Evolutionary conservation across 176 grass and related monocot genomes (phyloP).

Genomic region (Areca catechu): DNA sequence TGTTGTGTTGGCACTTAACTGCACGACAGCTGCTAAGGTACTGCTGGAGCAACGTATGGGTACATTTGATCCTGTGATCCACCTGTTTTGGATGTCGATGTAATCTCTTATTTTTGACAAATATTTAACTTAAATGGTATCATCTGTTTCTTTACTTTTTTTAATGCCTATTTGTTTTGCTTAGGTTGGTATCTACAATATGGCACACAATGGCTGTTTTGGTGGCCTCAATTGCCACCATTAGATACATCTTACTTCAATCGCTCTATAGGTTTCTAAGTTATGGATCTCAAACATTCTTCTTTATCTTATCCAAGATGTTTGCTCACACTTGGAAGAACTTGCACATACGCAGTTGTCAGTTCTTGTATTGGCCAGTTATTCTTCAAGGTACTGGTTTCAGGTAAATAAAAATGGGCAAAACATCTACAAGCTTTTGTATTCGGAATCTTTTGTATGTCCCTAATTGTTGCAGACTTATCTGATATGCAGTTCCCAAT

Average conservation of each 20-base stretch:
- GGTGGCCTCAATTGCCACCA: slow-evolving; percentile 58
- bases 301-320: slow-evolving; percentile 48
- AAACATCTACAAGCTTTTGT: not conserved
- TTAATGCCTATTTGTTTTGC: slow-evolving; percentile 31
- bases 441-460: not conserved
- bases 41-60: slow-evolving; percentile 26
- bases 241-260: slow-evolving; percentile 67
- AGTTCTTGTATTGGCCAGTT: slow-evolving; percentile 94
- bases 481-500: slow-evolving; percentile 35
- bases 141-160: slow-evolving; percentile 24
- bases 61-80: slow-evolving; percentile 16
- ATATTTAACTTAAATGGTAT: not conserved
- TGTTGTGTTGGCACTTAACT: slow-evolving; percentile 80
- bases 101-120: slow-evolving; percentile 28
- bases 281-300: slow-evolving; percentile 16
- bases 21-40: slow-evolving; percentile 50
- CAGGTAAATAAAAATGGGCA: slow-evolving; percentile 37
- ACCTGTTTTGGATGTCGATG: slow-evolving; percentile 38
- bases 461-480: not conserved
- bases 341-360: slow-evolving; percentile 58
- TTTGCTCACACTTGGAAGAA: slow-evolving; percentile 66
- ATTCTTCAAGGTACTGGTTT: slow-evolving; percentile 46
- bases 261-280: slow-evolving; percentile 41
- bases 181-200: slow-evolving; percentile 30
- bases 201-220: slow-evolving; percentile 36